Percentiles rank a stretch among this genome's conserved stretches.
phyloP scores from a whole-genome alignment of 768 basidiomycete genomes.

The Psilocybe subaeruginosa region DNA sequence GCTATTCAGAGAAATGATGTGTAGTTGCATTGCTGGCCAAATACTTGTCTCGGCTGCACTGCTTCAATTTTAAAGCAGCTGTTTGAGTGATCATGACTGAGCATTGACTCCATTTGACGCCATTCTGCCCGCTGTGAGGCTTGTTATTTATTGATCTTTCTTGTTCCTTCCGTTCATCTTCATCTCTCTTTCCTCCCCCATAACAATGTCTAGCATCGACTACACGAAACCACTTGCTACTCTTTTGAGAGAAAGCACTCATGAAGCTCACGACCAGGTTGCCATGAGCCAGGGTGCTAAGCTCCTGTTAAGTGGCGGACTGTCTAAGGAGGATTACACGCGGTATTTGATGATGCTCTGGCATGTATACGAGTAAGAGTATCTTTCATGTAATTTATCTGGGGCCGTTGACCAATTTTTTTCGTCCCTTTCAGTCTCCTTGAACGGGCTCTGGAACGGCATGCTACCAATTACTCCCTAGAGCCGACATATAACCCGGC shows the following conservation, averaged over 20 bases:
- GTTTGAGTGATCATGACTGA: neutral
- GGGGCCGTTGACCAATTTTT: neutral
- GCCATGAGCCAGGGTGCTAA: conserved; percentile 60
- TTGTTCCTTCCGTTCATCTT: conserved; percentile 8
- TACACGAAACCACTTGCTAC: conserved; percentile 46
- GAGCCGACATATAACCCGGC: conserved; percentile 74
- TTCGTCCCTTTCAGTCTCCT: conserved; percentile 43
- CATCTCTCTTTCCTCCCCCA: conserved; percentile 13
- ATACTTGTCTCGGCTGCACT: neutral
- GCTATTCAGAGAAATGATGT: neutral
- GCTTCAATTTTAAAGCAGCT: neutral
- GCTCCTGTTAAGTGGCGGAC: conserved; percentile 58
- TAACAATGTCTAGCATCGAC: conserved; percentile 33
- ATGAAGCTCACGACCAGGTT: conserved; percentile 58
- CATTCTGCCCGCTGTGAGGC: neutral
- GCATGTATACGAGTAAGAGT: conserved; percentile 74
- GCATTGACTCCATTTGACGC: neutral
- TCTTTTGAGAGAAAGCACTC: conserved; percentile 49
- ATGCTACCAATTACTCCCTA: conserved; percentile 63
- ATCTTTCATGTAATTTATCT: conserved; percentile 3
- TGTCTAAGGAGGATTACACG: conserved; percentile 67
- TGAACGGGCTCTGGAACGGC: conserved; percentile 58
- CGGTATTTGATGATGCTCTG: conserved; percentile 78
- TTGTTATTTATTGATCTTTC: neutral
- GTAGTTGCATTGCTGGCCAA: neutral